These are phyloP conservation scores for Saturnispora hagleri DNA, from an alignment of 805 yeast genomes.

Conservation along the genomic window DNA sequence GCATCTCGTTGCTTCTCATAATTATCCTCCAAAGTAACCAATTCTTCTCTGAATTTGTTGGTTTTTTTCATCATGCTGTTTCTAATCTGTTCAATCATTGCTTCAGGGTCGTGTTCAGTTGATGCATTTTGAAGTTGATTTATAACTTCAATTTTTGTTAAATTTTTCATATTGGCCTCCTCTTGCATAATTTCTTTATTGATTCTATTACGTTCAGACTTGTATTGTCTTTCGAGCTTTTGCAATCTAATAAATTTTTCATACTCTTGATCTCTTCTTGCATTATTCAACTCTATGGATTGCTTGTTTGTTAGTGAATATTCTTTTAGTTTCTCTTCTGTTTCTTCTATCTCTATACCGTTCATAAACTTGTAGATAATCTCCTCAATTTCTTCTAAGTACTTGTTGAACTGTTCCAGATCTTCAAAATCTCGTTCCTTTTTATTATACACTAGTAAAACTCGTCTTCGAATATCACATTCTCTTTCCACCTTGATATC, in stretches of 20 bases:
- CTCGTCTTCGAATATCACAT: slow-evolving; percentile 79
- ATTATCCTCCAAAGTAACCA: slow-evolving; percentile 31
- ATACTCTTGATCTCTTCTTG: slow-evolving; percentile 61
- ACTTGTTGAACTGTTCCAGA: slow-evolving; percentile 57
- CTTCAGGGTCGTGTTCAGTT: slow-evolving; percentile 29
- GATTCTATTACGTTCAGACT: slow-evolving; percentile 56
- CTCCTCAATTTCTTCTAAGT: slow-evolving; percentile 77
- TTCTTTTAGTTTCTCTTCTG: slow-evolving; percentile 54
- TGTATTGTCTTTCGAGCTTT: slow-evolving; percentile 62
- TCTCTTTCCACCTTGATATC: slow-evolving; percentile 86
- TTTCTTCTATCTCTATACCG: slow-evolving; percentile 57
- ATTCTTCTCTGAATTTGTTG: slow-evolving; percentile 51
- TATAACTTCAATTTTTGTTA: slow-evolving; percentile 48
- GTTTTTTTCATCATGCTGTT: slow-evolving; percentile 52
- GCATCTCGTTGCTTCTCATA: slow-evolving; percentile 23
- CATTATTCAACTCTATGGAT: slow-evolving; percentile 67
- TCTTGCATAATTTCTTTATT: slow-evolving; percentile 49
- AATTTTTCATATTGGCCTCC: slow-evolving; percentile 33
- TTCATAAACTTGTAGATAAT: slow-evolving; percentile 69
- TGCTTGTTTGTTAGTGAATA: slow-evolving; percentile 69
- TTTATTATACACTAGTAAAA: slow-evolving; percentile 70
- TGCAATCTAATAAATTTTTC: slow-evolving; percentile 54
- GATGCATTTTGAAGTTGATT: slow-evolving; percentile 36
- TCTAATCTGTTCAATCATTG: slow-evolving; percentile 43
- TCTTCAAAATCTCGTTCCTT: slow-evolving; percentile 61